Evolutionary conservation across 139 green algal species (phyloP).

Genomic region (Monoraphidium neglectum): DNA sequence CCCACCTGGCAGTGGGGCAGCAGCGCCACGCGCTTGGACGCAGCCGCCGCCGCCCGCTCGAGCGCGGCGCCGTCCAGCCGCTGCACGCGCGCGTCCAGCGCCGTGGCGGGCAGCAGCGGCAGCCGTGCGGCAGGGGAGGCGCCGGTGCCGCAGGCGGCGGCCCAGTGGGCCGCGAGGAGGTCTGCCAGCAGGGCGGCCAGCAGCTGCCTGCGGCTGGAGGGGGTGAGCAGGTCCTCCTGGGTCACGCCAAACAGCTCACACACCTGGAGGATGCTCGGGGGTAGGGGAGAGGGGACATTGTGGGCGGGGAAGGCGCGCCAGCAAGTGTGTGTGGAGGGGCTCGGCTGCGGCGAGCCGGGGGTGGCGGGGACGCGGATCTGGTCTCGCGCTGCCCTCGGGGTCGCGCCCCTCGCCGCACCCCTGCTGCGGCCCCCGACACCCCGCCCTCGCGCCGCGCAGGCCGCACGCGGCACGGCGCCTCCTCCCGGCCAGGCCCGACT

Average conservation of each 20-base stretch:
- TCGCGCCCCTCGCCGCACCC: not conserved
- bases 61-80: slow-evolving; percentile 33
- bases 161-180: slow-evolving; percentile 51
- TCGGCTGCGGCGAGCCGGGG: no score
- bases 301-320: not conserved
- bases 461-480: no score
- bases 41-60: slow-evolving; percentile 44
- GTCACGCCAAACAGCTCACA: slow-evolving; percentile 62
- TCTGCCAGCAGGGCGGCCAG: slow-evolving; percentile 55
- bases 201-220: slow-evolving; percentile 39
- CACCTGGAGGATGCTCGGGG: slow-evolving; percentile 37
- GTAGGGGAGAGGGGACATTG: not conserved
- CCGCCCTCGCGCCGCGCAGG: not conserved
- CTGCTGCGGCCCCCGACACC: not conserved
- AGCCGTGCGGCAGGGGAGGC: slow-evolving; percentile 44
- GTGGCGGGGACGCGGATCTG: no score
- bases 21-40: slow-evolving; percentile 48
- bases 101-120: slow-evolving; percentile 42
- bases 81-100: slow-evolving; percentile 24
- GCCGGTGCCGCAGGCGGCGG: slow-evolving; percentile 39
- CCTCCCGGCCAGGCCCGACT: not conserved
- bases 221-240: slow-evolving; percentile 1
- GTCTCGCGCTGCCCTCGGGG: not conserved
- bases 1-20: slow-evolving; percentile 47
- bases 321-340: no score